phyloP scores from a whole-genome alignment of 2,329 filamentous ascomycete species.

The Aspergillus tanneri region DNA sequence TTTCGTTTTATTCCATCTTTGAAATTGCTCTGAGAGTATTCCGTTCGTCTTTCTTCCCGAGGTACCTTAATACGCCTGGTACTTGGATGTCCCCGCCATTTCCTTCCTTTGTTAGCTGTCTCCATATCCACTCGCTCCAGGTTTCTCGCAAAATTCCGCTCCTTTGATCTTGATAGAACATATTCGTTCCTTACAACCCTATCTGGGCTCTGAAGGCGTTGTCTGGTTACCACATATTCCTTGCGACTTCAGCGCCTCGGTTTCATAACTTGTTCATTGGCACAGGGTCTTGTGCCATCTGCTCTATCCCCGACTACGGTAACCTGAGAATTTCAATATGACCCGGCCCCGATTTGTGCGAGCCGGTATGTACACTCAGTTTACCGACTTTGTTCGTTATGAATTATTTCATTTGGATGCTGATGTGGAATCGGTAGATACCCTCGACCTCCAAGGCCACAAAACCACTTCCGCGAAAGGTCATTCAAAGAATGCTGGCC shows the following conservation, averaged over 20 bases:
- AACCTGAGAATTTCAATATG: constrained; percentile 30
- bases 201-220: not conserved
- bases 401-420: not conserved
- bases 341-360: constrained; percentile 47
- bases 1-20: constrained; percentile 15
- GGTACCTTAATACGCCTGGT: not conserved
- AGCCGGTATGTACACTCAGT: constrained; percentile 40
- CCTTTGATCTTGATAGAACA: constrained; percentile 2
- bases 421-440: constrained; percentile 59
- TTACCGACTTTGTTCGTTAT: not conserved
- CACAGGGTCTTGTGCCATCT: constrained; percentile 12
- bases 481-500: constrained; percentile 63
- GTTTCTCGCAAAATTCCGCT: constrained; percentile 8
- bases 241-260: not conserved
- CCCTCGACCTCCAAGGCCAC: constrained; percentile 88
- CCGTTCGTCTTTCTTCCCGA: constrained; percentile 16
- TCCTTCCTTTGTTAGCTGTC: constrained; percentile 14
- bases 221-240: too few species aligned
- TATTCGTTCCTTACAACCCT: not conserved
- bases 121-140: constrained; percentile 7
- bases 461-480: constrained; percentile 80
- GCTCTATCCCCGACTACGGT: not conserved
- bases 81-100: constrained; percentile 14
- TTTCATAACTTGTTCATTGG: constrained; percentile 19
- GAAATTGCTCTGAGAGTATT: constrained; percentile 33